Evolutionary conservation across 345 rosid species (phyloP).

Genomic region (Salix purpurea): DNA sequence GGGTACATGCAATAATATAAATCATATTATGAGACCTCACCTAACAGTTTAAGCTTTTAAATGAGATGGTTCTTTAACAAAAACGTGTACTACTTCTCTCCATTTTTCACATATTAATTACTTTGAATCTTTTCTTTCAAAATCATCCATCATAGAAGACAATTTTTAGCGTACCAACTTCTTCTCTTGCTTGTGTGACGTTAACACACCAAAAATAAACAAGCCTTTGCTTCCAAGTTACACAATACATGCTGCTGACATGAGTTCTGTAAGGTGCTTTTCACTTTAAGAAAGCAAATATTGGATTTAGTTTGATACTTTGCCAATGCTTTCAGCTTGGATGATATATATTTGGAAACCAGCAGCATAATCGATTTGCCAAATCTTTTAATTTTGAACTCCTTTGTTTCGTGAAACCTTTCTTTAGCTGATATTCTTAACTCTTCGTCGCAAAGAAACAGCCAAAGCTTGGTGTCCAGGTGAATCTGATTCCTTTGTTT

Average conservation of each 20-base stretch:
- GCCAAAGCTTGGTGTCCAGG: not conserved
- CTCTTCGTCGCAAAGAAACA: not conserved
- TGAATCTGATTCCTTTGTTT: not conserved
- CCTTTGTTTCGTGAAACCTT: not conserved
- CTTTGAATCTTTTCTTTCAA: not conserved
- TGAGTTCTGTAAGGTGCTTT: conserved; percentile 13
- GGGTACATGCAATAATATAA: too few relatives aligned
- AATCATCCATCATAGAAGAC: not conserved
- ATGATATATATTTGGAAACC: not conserved
- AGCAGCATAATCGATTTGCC: not conserved
- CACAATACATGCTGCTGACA: not conserved
- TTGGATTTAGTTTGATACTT: conserved; percentile 14
- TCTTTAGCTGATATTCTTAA: not conserved
- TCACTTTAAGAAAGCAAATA: conserved; percentile 21
- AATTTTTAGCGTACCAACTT: not conserved
- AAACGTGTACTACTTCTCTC: not conserved
- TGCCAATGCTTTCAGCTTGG: conserved; percentile 24
- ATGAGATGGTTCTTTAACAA: not conserved
- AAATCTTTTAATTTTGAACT: not conserved
- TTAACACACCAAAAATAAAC: conserved; percentile 7
- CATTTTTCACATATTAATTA: not conserved
- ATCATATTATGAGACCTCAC: too few relatives aligned
- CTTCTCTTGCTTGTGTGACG: not conserved
- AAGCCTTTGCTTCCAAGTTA: conserved; percentile 32
- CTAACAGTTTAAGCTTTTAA: too few relatives aligned